Conservation (phyloP, 2,329 filamentous ascomycete species). For the Sporothrix humicola region DNA sequence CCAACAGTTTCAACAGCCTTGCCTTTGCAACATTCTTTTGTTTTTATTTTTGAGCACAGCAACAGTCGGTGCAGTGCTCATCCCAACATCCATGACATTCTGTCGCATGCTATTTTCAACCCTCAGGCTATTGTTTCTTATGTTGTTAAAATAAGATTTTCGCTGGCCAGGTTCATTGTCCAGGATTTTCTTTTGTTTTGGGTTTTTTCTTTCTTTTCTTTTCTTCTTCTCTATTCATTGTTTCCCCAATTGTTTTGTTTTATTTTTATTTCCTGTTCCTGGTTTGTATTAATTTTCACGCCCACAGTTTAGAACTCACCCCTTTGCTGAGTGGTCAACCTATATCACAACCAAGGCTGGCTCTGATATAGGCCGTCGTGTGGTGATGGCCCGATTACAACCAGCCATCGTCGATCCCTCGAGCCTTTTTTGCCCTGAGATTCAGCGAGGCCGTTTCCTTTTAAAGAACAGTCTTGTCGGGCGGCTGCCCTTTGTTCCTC, state of each 20-base stretch:
- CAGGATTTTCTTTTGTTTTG: not conserved
- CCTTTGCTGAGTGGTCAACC: not conserved
- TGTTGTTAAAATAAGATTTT: not conserved
- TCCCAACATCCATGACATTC: not conserved
- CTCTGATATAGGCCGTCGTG: not conserved
- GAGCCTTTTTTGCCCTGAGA: not conserved
- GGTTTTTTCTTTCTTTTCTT: not conserved
- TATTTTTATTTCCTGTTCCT: not conserved
- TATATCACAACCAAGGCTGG: slow-evolving; percentile 19
- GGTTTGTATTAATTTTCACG: not conserved
- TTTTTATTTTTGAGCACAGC: not conserved
- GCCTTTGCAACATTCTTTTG: not conserved
- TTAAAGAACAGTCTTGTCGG: not conserved
- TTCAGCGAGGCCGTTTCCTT: not conserved
- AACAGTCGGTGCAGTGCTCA: not conserved
- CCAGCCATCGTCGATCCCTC: slow-evolving; percentile 20
- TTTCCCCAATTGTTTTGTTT: not conserved
- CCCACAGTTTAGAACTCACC: not conserved
- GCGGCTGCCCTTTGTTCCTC: slow-evolving; percentile 19
- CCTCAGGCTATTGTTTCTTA: not conserved
- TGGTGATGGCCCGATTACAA: slow-evolving; percentile 25
- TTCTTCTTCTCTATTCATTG: too few relatives aligned
- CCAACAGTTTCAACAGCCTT: not conserved
- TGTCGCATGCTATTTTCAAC: not conserved
- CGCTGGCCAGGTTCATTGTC: too few relatives aligned